These are phyloP conservation scores for Colletotrichum noveboracense DNA, from an alignment of 2,329 filamentous ascomycete species.

Conservation along the genomic window DNA sequence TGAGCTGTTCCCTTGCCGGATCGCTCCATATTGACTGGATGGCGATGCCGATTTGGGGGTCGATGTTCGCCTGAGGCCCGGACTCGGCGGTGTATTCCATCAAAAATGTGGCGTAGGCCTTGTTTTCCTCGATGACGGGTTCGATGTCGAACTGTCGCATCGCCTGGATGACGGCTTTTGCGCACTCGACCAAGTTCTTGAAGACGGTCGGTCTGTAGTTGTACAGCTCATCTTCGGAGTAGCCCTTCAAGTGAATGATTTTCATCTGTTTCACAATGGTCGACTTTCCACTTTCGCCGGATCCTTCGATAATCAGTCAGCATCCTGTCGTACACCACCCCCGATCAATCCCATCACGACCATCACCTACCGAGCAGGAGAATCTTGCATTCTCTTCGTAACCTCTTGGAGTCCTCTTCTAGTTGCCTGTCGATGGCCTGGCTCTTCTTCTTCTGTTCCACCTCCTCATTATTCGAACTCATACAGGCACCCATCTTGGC, in stretches of 20 bases:
- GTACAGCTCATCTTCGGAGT: constrained; percentile 90
- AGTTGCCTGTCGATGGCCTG: constrained; percentile 93
- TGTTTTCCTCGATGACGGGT: constrained; percentile 73
- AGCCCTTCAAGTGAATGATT: constrained; percentile 98
- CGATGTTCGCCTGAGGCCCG: constrained; percentile 85
- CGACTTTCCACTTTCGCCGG: constrained; percentile 97
- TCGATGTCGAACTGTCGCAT: constrained; percentile 92
- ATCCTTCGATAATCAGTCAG: constrained; percentile 63
- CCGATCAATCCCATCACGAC: background rate
- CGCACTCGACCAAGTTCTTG: constrained; percentile 97
- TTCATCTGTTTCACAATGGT: constrained; percentile 99
- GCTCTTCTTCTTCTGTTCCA: constrained; percentile 93
- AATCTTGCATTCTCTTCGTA: constrained; percentile 99
- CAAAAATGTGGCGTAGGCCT: constrained; percentile 78
- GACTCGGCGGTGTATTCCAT: constrained; percentile 89
- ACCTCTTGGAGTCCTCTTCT: constrained; percentile 90
- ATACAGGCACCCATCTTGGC: constrained; percentile 88
- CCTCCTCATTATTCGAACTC: constrained; percentile 85
- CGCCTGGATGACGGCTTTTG: constrained; percentile 88
- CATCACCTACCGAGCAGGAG: constrained; percentile 80
- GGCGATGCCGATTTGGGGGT: constrained; percentile 80
- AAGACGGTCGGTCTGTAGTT: constrained; percentile 97
- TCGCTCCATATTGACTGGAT: constrained; percentile 91
- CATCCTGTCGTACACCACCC: background rate
- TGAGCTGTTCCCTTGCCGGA: constrained; percentile 78